These are phyloP conservation scores for Trypanosoma theileri DNA, from an alignment of 208 protist genomes.

Conservation along the genomic window DNA sequence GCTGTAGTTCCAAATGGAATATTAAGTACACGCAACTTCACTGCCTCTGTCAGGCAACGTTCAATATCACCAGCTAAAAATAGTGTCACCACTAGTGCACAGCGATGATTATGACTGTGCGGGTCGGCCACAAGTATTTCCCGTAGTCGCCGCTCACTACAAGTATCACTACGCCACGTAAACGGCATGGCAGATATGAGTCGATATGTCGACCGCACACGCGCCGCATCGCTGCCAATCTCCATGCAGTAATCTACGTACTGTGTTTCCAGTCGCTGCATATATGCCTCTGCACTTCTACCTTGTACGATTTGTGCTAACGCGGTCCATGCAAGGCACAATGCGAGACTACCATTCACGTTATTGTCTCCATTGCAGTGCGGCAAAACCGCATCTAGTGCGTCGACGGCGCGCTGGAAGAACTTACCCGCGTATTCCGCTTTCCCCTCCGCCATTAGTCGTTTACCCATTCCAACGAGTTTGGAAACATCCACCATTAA, in stretches of 20 bases:
- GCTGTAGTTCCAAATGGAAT: constrained; percentile 59
- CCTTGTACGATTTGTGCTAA: constrained; percentile 70
- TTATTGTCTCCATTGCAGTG: constrained; percentile 8
- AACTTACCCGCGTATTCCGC: constrained; percentile 78
- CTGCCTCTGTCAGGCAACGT: constrained; percentile 78
- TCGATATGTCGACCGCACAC: constrained; percentile 38
- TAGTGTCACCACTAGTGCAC: constrained; percentile 74
- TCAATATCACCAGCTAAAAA: constrained; percentile 85
- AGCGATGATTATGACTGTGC: constrained; percentile 39
- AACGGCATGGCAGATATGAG: constrained; percentile 45
- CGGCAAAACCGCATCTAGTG: constrained; percentile 57
- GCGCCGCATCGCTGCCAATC: constrained; percentile 53
- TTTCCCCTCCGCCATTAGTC: constrained; percentile 54
- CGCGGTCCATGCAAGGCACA: constrained; percentile 66
- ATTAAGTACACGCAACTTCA: constrained; percentile 58
- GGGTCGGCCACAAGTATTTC: constrained; percentile 37
- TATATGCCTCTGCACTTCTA: constrained; percentile 29
- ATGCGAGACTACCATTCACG: constrained; percentile 46
- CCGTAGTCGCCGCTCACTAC: constrained; percentile 56
- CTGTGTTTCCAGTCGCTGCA: constrained; percentile 35
- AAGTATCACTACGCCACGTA: constrained; percentile 48
- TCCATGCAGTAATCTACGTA: constrained; percentile 40
- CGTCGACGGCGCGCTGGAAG: constrained; percentile 65
- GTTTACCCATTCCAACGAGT: constrained; percentile 62
- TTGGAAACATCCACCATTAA: constrained; percentile 75